Evolutionary conservation across 345 rosid species (phyloP), one percentile per base, ranked within the genome.

Genomic region (Syzygium oleosum): DNA sequence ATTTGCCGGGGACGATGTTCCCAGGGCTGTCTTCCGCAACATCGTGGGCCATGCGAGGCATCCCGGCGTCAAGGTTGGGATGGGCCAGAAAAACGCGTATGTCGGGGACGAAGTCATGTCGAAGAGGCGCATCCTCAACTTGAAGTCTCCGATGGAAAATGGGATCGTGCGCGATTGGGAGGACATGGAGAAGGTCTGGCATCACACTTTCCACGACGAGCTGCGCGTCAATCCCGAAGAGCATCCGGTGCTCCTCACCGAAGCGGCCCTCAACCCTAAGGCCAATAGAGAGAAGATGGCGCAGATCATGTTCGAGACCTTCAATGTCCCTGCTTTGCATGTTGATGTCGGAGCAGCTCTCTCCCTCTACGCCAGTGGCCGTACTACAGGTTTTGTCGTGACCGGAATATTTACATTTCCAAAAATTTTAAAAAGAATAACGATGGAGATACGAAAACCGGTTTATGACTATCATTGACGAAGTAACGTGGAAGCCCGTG

Each of bases 211-310:
- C 86, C 84, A 88, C 12, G 83, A 84, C 19, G 89, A 91, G 80
- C 88, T 91, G 46, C 52, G 88, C 3, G 88, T 91, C 38, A 34
- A 86, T 79, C 65, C 84, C 1, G 87, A 90, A 52, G 86, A 88
- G 61, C 91, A 91, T 34, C 90, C 90, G 43, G 91, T 90, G 27
- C 91, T 91, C 58, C 84, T 90, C 51, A 90, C 91, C 4, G 90
- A 88, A 85, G 86, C 89, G 16, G 90, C 90, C 12, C 86, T 91
- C 51, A 90, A 90, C 84, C 92, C 91, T 51, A 90, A 87, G 41
- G 87, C 51, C 15, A 88, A 91, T 56, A 87, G 88, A 86, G 90
- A 90, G 51, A 90, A 91, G 68, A 91, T 84, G 90, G 83, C 84
- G 8, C 87, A 90, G 86, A 90, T 90, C 86, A 89, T 87, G 87